phyloP scores from a whole-genome alignment of 768 basidiomycete species.

The Macrolepiota dolichaula region DNA sequence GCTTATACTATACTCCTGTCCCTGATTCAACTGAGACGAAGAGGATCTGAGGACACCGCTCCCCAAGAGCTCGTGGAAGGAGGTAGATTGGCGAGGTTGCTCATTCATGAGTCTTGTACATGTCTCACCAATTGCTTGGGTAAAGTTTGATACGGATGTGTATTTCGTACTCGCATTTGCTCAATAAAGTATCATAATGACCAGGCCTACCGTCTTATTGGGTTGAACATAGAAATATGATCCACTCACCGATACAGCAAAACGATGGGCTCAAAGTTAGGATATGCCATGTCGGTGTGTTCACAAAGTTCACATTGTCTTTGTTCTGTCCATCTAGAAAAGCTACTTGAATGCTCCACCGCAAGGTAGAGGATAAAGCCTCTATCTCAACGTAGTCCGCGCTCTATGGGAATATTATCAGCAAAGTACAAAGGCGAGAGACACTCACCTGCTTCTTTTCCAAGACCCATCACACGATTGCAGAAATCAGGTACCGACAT shows the following conservation, averaged over 20 bases:
- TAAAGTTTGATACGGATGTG: background rate
- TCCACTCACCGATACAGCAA: conserved; percentile 66
- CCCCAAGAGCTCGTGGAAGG: background rate
- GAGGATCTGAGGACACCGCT: too few species aligned
- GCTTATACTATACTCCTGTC: too few species aligned
- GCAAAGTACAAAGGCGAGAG: background rate
- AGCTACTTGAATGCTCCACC: conserved; percentile 67
- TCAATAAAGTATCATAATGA: conserved; percentile 75
- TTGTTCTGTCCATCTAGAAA: conserved; percentile 69
- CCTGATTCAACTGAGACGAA: too few species aligned
- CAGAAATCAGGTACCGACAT: conserved; percentile 69
- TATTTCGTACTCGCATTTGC: background rate
- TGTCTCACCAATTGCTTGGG: background rate
- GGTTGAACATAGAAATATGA: background rate
- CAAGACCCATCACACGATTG: conserved; percentile 71
- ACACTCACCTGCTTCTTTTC: conserved; percentile 74
- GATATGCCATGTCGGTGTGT: conserved; percentile 48
- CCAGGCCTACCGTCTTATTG: conserved; percentile 55
- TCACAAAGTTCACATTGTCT: conserved; percentile 63
- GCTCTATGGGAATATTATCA: background rate
- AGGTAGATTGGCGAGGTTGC: too few species aligned
- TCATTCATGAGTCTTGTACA: too few species aligned
- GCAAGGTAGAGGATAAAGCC: conserved; percentile 69
- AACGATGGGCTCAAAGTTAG: conserved; percentile 49
- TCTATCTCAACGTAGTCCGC: conserved; percentile 80